These are phyloP conservation scores for Fusarium virguliforme DNA, from an alignment of 2,329 filamentous ascomycete genomes.

Conservation along the genomic window DNA sequence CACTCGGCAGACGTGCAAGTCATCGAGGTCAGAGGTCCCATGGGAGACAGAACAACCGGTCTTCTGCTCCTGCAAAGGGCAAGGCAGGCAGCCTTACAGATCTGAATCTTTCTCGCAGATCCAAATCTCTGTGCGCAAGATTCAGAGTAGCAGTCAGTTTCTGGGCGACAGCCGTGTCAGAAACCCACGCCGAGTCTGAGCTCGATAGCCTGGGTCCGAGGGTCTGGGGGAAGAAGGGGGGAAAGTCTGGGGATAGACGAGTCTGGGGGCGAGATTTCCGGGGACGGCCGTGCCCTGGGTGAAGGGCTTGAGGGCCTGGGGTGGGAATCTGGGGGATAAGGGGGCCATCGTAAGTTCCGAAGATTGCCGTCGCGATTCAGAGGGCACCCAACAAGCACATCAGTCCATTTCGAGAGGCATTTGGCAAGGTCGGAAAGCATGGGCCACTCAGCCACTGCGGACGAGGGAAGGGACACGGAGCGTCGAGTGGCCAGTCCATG, in stretches of 20 bases:
- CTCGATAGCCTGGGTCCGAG: not conserved
- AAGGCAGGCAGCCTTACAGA: not conserved
- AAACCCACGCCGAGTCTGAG: not conserved
- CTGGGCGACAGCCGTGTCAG: not conserved
- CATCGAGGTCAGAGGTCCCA: not conserved
- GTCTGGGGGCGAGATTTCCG: not conserved
- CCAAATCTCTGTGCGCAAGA: not conserved
- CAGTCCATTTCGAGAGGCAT: conserved; percentile 18
- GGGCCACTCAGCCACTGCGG: conserved; percentile 6
- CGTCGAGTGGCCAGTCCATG: conserved; percentile 17
- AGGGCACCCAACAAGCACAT: conserved; percentile 12
- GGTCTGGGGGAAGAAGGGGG: not conserved
- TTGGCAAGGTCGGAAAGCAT: conserved; percentile 1
- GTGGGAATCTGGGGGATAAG: conserved; percentile 34
- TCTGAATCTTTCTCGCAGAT: not conserved
- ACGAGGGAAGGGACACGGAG: conserved; percentile 16
- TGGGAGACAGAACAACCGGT: not conserved
- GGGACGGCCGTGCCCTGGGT: not conserved
- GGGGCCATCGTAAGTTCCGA: conserved; percentile 24
- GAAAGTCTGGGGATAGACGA: not conserved
- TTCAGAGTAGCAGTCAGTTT: not conserved
- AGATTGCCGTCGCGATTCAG: conserved; percentile 26
- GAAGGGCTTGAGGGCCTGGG: conserved; percentile 24
- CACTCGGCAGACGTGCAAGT: too few relatives aligned
- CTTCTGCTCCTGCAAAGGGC: too few relatives aligned